phyloP scores from a whole-genome alignment of 371 early-diverging fungal species.

The Thermomucor indicae-seudaticae region DNA sequence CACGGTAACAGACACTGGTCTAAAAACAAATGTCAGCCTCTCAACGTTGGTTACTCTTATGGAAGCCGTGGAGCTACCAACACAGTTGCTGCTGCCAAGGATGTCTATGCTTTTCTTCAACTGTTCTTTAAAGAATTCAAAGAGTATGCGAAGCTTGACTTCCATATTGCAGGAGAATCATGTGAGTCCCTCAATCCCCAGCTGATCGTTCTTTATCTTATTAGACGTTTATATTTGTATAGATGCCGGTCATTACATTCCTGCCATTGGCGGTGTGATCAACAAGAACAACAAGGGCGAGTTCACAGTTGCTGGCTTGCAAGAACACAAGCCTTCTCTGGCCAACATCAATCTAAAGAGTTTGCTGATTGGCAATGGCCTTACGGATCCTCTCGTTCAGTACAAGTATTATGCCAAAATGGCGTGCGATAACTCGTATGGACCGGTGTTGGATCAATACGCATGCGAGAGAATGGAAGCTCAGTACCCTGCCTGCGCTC shows the following conservation, averaged over 20 bases:
- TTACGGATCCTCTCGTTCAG: constrained; percentile 87
- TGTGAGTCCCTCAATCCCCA: constrained; percentile 25
- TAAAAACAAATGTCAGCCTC: constrained; percentile 52
- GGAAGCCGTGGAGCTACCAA: constrained; percentile 49
- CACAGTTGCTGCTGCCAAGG: constrained; percentile 60
- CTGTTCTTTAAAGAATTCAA: constrained; percentile 58
- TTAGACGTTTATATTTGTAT: not conserved
- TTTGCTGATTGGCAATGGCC: constrained; percentile 88
- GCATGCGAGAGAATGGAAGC: constrained; percentile 71
- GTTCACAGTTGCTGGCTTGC: constrained; percentile 27
- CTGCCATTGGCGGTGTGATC: constrained; percentile 72
- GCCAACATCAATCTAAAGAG: constrained; percentile 69
- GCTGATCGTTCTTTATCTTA: not conserved
- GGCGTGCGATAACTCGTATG: constrained; percentile 77
- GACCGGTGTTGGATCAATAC: constrained; percentile 61
- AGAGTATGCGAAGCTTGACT: constrained; percentile 53
- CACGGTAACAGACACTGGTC: too few species aligned
- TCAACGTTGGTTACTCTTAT: constrained; percentile 75
- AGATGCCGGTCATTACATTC: constrained; percentile 80
- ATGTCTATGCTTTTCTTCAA: constrained; percentile 77
- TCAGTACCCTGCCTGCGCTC: constrained; percentile 73
- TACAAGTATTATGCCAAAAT: constrained; percentile 88
- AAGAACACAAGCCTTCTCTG: constrained; percentile 33
- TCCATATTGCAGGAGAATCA: constrained; percentile 56
- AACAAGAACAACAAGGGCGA: constrained; percentile 59